Evolutionary conservation across 1,139 yeast species (phyloP), one percentile per base, ranked within the genome.

Genomic region (Meyerozyma athensensis): DNA sequence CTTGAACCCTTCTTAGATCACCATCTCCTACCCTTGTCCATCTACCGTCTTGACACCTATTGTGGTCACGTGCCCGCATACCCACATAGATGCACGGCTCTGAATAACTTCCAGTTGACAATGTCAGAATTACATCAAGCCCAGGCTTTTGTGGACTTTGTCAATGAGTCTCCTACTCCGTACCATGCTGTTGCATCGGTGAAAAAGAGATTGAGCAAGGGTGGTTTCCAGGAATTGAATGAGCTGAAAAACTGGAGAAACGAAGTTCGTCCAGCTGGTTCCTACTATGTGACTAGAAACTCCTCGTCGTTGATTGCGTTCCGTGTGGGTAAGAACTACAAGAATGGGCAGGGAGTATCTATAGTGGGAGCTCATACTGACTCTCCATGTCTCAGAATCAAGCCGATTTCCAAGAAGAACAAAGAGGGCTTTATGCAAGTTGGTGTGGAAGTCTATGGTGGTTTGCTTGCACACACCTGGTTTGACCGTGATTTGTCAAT

Each of bases 331-430:
- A 73, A 72, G 10, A 58, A 79, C 40, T 86, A 86, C 77, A 53
- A 60, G 38, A 81, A 86, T n/a, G 95, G 95, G 12, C 80, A 83
- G 48, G 94, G 95, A 14, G 73, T 90, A 43, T 79, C 96, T 6
- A 81, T 92, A 41, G 81, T 89, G 31, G 98, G 97, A 20, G 95
- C 96, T 4, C 97, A 89, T 55, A 87, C 96, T 0, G 98, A 92
- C 58, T 85, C 96, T 7, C 98, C 98, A n/a, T 81, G 87, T 37
- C 70, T 90, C 47, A 72, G 95, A 52, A 79, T 92, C 50, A 92
- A 92, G 63, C 98, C 98, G n/a, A 70, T 84, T 33, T 86, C 96
- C 20, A 79, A 81, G 52, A 79, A 79, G 52, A 61, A 69, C 7
- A 65, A 73, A 10, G 90, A 85, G 50, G 96, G 95, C 1, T 92